These are phyloP conservation scores for Penstemon davidsonii DNA, from an alignment of 257 asterid species.

Conservation along the genomic window DNA sequence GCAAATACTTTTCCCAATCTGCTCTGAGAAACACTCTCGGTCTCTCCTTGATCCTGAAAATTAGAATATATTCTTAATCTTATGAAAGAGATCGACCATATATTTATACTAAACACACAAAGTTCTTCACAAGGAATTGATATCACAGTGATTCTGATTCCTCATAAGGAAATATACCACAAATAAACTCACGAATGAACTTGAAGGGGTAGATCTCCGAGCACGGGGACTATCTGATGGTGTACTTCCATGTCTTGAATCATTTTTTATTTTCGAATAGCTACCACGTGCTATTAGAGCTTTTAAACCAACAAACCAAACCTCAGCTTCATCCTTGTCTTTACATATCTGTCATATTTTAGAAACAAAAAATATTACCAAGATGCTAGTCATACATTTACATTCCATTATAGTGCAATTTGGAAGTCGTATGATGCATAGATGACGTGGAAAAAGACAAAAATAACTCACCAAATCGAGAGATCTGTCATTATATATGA, in stretches of 20 bases:
- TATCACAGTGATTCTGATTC: no score
- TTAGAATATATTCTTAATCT: no score
- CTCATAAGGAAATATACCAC: constrained; percentile 20
- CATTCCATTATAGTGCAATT: constrained; percentile 5
- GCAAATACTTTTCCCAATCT: constrained; percentile 76
- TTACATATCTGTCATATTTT: constrained; percentile 67
- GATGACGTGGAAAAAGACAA: constrained; percentile 6
- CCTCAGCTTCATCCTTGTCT: constrained; percentile 97
- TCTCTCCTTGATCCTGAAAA: constrained; percentile 58
- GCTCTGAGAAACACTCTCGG: constrained; percentile 53
- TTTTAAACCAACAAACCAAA: constrained; percentile 82
- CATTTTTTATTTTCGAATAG: constrained; percentile 50
- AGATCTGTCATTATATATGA: constrained; percentile 72
- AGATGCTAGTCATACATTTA: constrained; percentile 2
- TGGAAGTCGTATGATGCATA: constrained; percentile 12
- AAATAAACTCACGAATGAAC: constrained; percentile 47
- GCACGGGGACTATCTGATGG: constrained; percentile 50
- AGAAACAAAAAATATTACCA: constrained; percentile 13
- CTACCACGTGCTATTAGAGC: constrained; percentile 61
- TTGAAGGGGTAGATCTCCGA: constrained; percentile 44
- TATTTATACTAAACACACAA: no score
- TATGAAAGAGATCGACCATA: no score
- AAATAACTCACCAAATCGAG: constrained; percentile 80
- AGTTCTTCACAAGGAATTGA: no score
- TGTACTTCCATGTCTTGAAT: constrained; percentile 44